Evolutionary conservation across 169 alveolate species (phyloP).

Genomic region (Cyclospora cayetanensis): DNA sequence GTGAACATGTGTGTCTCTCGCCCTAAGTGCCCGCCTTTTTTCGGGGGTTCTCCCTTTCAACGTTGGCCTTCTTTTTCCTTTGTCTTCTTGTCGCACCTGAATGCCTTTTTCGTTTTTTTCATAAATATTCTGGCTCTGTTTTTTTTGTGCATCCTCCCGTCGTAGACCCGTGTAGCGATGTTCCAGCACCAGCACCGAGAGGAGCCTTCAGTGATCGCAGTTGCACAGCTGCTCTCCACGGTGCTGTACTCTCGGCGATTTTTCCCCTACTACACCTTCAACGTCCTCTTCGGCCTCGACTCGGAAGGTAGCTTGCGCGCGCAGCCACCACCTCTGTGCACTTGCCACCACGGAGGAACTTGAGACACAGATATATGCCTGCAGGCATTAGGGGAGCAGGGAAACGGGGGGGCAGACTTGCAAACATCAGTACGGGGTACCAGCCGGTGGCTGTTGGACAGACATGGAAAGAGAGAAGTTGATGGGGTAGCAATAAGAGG

Average conservation of each 20-base stretch:
- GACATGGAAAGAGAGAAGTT: no score
- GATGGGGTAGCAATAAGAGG: no score
- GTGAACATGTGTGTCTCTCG: neutral
- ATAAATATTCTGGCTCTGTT: neutral
- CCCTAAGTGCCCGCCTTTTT: neutral
- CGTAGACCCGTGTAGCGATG: neutral
- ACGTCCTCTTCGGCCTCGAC: slow-evolving; percentile 75
- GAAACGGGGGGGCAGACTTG: no score
- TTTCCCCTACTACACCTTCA: slow-evolving; percentile 82
- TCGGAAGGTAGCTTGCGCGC: slow-evolving; percentile 51
- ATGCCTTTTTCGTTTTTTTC: neutral
- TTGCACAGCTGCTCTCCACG: slow-evolving; percentile 78
- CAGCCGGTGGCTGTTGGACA: no score
- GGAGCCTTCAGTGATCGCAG: slow-evolving; percentile 75
- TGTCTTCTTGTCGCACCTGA: neutral
- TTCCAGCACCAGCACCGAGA: slow-evolving; percentile 77
- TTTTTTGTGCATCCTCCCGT: neutral
- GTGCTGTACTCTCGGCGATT: slow-evolving; percentile 76
- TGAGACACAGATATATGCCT: no score
- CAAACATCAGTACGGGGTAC: no score
- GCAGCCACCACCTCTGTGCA: no score
- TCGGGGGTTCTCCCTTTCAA: neutral
- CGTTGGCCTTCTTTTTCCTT: neutral
- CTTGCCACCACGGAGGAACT: no score
- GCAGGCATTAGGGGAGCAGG: no score